Evolutionary conservation across 164 flowering plant genomes (phyloP).

Genomic region (Macadamia tetraphylla): DNA sequence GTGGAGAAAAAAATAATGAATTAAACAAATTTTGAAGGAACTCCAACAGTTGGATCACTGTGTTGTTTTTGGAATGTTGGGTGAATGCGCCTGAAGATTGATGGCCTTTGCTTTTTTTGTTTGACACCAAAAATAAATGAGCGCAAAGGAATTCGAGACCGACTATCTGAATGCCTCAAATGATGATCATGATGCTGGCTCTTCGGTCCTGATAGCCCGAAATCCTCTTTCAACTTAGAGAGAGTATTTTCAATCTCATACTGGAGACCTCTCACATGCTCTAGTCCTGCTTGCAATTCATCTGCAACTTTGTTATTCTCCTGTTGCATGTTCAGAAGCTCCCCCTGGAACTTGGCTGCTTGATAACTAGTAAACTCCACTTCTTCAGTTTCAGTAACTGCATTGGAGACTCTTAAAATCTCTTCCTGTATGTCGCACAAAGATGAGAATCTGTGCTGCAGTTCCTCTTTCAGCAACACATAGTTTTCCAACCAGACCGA

Average conservation of each 20-base stretch:
- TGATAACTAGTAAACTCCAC: constrained; percentile 53
- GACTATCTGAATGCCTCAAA: constrained; percentile 23
- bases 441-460: constrained; percentile 46
- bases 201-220: constrained; percentile 35
- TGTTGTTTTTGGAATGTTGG: constrained; percentile 51
- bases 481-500: constrained; percentile 59
- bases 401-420: constrained; percentile 43
- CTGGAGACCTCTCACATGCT: constrained; percentile 47
- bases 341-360: constrained; percentile 89
- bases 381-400: constrained; percentile 37
- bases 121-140: constrained; percentile 68
- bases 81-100: constrained; percentile 51
- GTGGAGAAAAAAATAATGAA: too few relatives aligned
- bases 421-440: constrained; percentile 59
- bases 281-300: constrained; percentile 69
- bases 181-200: constrained; percentile 4
- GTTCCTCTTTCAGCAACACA: constrained; percentile 46
- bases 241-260: constrained; percentile 51
- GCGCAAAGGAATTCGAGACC: constrained; percentile 46
- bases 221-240: constrained; percentile 41
- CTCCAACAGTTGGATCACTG: constrained; percentile 21
- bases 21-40: constrained; percentile 7
- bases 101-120: constrained; percentile 48
- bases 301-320: constrained; percentile 80
- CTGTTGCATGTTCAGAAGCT: constrained; percentile 81